Base-by-base conservation (phyloP, 208 protist genomes). In the Leishmania lainsoni region DNA sequence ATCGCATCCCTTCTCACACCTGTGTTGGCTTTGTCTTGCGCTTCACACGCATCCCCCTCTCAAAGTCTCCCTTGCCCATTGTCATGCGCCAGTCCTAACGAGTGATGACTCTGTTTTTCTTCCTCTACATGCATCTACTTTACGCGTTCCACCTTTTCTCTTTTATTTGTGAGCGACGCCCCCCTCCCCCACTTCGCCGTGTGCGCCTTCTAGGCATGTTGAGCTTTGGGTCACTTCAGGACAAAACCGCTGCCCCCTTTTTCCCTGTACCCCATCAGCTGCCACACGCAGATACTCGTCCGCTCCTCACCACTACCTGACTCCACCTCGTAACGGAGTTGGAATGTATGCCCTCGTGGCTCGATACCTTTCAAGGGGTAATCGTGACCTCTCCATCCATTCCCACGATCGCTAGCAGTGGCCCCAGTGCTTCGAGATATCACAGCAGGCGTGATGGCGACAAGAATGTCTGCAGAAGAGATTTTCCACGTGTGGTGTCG, bases 401-500 rank as follows among this genome's bases (percentile, higher is more conserved):
- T 32, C 20, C 45, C 69, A 16, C 39, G 22, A n/a, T 48, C 26
- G 45, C 26, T 73, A 26, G 45, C 52, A 42, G 39, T 22, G 42
- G 12, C 52, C 20, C 26, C 10, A 45, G 26, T 9, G 45, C 69
- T 54, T 54, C 45, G 10, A 29, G 69, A 8, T 0, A 29, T 49
- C 69, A 52, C 69, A 20, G 1, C 9, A 22, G 22, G 26, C 20
- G 2, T 52, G 42, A 5, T 52, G 42, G 8, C 26, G 69, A 73
- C 20, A 32, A n/a, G 2, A 73, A 10, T 0, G 22, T 20, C 12
- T 22, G 42, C 22, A 9, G 45, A 10, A 49, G 69, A 52, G 5
- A 51, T 5, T 58, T 58, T 58, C 71, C 49, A 4, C 48, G 14
- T 45, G 51, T 84, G 5, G 70, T 84, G 70, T 6, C 81, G n/a